Base-by-base conservation (phyloP, 208 protist species). In the Trypanosoma grayi region DNA sequence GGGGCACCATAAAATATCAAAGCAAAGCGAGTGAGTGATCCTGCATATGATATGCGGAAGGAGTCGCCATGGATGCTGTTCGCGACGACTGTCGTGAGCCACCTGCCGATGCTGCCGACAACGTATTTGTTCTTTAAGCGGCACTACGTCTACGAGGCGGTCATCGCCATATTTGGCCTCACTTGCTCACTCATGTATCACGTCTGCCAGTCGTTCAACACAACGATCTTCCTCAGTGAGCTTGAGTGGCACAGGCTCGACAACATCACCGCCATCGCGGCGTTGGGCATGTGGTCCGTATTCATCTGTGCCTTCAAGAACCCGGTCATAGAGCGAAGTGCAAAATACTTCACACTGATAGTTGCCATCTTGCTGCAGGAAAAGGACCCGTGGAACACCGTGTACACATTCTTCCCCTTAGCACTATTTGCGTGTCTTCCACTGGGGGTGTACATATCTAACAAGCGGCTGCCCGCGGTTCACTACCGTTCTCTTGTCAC, bases 131-230 rank as follows among this genome's bases (percentile, higher is more conserved):
- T 90, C 27, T 76, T 81, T 39, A 66, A 48, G 18, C 73, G 75
- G 10, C 25, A 62, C 33, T 83, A 77, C 31, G 55, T 78, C 1
- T 87, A 84, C 46, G 82, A 94, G 70, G 46, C 83, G 2, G 69
- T 45, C 22, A 57, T 80, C 5, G 36, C 75, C 0, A 25, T 74
- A 13, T 94, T 90, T 57, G 75, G 72, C 0, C 51, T 94, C 0
- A 14, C 79, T 4, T 47, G 60, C 10, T 90, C 80, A n/a, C 67
- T 94, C 46, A 85, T 92, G 77, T 92, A 92, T 57, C 85, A 92
- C 66, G 68, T 70, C 0, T 78, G 78, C 39, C 73, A 94, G 37
- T 76, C 66, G 41, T 81, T 90, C 34, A 40, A 66, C 30, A 57
- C 48, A 5, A n/a, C 31, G 2, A 71, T 94, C 28, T 78, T 92